Base-by-base conservation (phyloP, 805 yeast species). In the Danielia reshetovae region DNA sequence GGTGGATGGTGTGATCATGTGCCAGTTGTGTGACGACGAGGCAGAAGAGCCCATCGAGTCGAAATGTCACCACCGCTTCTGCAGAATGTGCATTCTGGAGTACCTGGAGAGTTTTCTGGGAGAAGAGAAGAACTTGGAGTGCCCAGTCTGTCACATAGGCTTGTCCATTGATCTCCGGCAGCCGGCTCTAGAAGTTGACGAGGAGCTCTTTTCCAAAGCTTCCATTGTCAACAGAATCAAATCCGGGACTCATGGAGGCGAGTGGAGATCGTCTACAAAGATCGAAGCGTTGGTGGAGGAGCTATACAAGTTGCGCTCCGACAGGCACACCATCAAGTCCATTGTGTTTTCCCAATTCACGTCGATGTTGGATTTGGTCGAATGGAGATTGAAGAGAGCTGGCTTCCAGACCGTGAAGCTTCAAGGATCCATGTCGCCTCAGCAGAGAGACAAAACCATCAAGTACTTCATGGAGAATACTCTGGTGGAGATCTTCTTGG, bases 301-400 rank as follows among this genome's bases (percentile, higher is more conserved):
- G 48, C 68, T 93, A 8, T 93, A 88, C 62, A 81, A 79, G 46
- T 68, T 87, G 27, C 72, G 97, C 51, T 85, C 94, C 24, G 95
- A 89, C 54, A 69, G 81, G 15, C 84, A 80, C 45, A 93, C 98
- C 0, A 83, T 93, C 46, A 93, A 93, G 59, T 85, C 96, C 1
- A 93, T 93, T 66, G 98, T 93, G 8, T 93, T 93, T 52, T 89
- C 97, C 0, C 99, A 93, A 60, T 93, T 93, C 57, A 93, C 97
- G 0, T 82, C 95, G 27, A 93, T 93, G 97, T 62, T 93, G 39
- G 99, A 93, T 59, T 65, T 93, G 34, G 88, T 93, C 4, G 97
- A 93, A 53, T 93, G 98, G 97, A 67, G 99, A 43, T 64, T 93
- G 49, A 82, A 85, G 45, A 71, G 96, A 33, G 97, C 97, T 0